These are phyloP conservation scores for Boletus albobrunnescens DNA, from an alignment of 1,284 basidiomycete species.

Conservation along the genomic window DNA sequence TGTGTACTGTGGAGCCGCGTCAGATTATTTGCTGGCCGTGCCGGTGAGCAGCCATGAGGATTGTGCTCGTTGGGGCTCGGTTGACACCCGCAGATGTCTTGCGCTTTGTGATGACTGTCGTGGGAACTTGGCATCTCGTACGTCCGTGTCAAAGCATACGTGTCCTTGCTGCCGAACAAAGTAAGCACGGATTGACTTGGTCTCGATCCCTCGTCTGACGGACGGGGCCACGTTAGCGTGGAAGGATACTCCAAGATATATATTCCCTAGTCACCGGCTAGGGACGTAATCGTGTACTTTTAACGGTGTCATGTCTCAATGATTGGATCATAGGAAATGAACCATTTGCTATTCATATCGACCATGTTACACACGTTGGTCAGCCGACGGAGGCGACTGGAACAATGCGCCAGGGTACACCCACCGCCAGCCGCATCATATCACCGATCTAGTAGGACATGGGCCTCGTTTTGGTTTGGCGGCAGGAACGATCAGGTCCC, in stretches of 20 bases:
- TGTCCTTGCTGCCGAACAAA: constrained; percentile 71
- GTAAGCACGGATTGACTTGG: constrained; percentile 39
- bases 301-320: constrained; percentile 5
- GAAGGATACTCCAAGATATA: constrained; percentile 72
- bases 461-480: not conserved
- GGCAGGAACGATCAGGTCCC: not conserved
- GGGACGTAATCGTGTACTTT: not conserved
- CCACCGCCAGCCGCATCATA: not conserved
- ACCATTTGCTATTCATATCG: too few relatives aligned
- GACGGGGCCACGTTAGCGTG: constrained; percentile 42
- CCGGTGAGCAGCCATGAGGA: constrained; percentile 43
- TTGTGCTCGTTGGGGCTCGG: not conserved
- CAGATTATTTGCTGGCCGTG: constrained; percentile 79
- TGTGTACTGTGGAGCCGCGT: constrained; percentile 66
- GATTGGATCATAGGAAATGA: not conserved
- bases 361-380: too few relatives aligned
- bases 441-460: too few relatives aligned
- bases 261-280: constrained; percentile 45
- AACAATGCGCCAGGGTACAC: too few relatives aligned
- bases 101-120: constrained; percentile 71
- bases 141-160: constrained; percentile 59
- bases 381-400: not conserved
- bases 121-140: constrained; percentile 60
- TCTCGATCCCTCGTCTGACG: constrained; percentile 7
- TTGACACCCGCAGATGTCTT: constrained; percentile 49